Conservation (phyloP, 163 green algal genomes). For the Chlorella variabilis region DNA sequence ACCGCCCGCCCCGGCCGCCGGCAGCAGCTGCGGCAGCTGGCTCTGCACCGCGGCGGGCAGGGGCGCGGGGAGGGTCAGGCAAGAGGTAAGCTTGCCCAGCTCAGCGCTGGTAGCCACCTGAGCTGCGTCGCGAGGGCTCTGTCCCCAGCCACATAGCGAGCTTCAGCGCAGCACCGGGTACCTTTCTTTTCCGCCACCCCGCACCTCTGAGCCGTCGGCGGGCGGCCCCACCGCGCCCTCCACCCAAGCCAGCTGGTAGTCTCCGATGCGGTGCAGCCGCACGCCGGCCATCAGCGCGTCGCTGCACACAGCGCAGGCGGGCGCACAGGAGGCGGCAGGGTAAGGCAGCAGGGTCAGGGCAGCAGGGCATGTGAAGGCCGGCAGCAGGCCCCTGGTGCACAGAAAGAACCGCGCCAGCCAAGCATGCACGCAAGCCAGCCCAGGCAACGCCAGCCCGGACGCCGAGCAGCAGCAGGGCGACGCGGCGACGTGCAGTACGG, state of each 20-base stretch:
- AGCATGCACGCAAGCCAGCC: not conserved
- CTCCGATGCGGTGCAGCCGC: slow-evolving; percentile 40
- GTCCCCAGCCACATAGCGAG: no score
- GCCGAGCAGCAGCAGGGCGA: no score
- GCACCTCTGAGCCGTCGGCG: slow-evolving; percentile 16
- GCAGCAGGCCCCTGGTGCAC: no score
- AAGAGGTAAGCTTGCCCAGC: no score
- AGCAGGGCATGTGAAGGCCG: not conserved
- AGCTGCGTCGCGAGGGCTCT: no score
- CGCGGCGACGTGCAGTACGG: not conserved
- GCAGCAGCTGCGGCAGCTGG: slow-evolving; percentile 32
- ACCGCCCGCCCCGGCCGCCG: not conserved
- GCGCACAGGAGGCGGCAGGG: not conserved
- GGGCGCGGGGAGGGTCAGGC: not conserved
- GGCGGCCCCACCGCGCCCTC: slow-evolving; percentile 31
- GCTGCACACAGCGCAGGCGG: not conserved
- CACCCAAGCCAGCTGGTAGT: slow-evolving; percentile 60
- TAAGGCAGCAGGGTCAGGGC: not conserved
- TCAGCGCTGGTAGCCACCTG: no score
- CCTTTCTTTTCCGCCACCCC: no score
- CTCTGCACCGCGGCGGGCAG: slow-evolving; percentile 2
- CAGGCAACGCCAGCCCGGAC: no score
- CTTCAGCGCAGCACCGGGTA: no score
- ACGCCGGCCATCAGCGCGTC: slow-evolving; percentile 41
- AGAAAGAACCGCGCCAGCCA: not conserved